phyloP scores from a whole-genome alignment of 1,284 basidiomycete genomes.

The Trametes pubescens region DNA sequence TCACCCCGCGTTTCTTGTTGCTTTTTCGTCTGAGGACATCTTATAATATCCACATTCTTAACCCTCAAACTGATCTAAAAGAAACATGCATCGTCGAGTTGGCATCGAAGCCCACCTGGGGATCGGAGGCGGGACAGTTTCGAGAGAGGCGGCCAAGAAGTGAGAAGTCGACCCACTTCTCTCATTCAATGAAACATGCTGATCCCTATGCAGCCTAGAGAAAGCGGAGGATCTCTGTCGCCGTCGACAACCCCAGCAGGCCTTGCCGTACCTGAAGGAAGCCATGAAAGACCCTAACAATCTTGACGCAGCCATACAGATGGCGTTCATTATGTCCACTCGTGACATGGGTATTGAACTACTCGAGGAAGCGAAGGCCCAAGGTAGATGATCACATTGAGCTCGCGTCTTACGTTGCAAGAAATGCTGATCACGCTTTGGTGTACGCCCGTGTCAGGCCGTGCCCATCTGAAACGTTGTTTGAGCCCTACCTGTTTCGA shows the following conservation, averaged over 20 bases:
- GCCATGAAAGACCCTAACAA: constrained; percentile 43
- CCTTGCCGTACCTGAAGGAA: constrained; percentile 39
- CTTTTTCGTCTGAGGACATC: not conserved
- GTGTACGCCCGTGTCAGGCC: constrained; percentile 37
- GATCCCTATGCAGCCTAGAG: constrained; percentile 31
- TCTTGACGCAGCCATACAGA: constrained; percentile 40
- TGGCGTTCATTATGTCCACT: constrained; percentile 39
- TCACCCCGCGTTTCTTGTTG: not conserved
- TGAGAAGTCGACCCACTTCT: constrained; percentile 19
- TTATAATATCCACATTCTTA: not conserved
- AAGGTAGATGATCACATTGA: constrained; percentile 16
- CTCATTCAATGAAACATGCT: not conserved
- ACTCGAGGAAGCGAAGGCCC: constrained; percentile 33
- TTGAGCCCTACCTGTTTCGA: constrained; percentile 49
- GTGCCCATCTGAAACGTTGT: constrained; percentile 38
- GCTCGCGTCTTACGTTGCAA: not conserved
- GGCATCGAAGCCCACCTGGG: constrained; percentile 34
- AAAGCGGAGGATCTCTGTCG: constrained; percentile 41
- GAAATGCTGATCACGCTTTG: not conserved
- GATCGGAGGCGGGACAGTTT: constrained; percentile 38
- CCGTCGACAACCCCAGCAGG: constrained; percentile 37
- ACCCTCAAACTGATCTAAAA: not conserved
- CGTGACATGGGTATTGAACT: constrained; percentile 31
- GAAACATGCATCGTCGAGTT: constrained; percentile 34
- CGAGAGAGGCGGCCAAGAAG: constrained; percentile 38